These are phyloP conservation scores for Candida glucosophila DNA, from an alignment of 1,139 yeast species.

Conservation along the genomic window DNA sequence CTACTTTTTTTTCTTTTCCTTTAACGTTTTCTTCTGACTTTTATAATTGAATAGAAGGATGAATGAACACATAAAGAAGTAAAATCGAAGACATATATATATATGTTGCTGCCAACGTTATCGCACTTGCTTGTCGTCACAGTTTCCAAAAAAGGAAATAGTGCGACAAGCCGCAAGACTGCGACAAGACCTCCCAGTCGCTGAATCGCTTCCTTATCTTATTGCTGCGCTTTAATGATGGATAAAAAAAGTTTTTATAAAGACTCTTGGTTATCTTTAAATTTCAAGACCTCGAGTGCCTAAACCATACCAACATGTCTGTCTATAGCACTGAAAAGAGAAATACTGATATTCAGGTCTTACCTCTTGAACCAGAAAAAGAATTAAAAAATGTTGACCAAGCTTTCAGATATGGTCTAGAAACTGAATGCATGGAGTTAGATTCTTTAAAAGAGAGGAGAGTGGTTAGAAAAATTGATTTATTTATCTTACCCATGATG, in stretches of 20 bases:
- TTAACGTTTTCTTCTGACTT: background rate
- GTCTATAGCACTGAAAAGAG: constrained; percentile 1
- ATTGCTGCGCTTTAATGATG: background rate
- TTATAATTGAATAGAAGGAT: background rate
- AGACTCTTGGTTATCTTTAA: background rate
- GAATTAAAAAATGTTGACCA: constrained; percentile 23
- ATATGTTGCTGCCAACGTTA: background rate
- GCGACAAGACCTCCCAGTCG: too few species aligned
- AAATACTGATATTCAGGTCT: constrained; percentile 1
- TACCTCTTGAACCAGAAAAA: too few species aligned
- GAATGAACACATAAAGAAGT: background rate
- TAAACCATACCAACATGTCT: too few species aligned
- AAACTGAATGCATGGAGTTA: constrained; percentile 6
- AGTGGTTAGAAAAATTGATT: constrained; percentile 40
- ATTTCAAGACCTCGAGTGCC: too few species aligned
- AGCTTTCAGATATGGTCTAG: constrained; percentile 17
- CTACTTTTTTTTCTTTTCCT: background rate
- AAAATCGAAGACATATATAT: background rate
- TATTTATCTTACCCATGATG: constrained; percentile 43
- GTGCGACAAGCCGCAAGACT: constrained; percentile 1
- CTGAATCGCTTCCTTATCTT: background rate
- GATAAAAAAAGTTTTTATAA: background rate
- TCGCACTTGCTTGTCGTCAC: constrained; percentile 1
- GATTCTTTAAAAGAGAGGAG: constrained; percentile 7
- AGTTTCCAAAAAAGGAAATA: background rate